Conservation (phyloP, 331 rosid genomes). For the Acacia concinna region DNA sequence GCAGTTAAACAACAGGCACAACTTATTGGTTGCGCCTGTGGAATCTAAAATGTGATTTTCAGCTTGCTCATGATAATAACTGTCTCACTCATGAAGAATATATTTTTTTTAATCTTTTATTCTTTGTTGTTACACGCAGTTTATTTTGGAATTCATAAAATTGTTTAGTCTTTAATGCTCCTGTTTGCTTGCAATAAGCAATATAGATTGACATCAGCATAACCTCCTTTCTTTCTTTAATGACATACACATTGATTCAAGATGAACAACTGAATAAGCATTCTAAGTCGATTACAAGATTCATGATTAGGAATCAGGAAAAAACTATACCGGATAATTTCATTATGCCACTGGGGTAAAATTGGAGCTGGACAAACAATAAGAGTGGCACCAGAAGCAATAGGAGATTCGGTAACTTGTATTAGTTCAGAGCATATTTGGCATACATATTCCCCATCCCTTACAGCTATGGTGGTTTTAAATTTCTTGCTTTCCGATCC, state of each 20-base stretch:
- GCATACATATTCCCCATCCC: slow-evolving; percentile 77
- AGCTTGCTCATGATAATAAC: not conserved
- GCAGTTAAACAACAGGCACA: not conserved
- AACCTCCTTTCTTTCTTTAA: not conserved
- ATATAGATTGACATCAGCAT: not conserved
- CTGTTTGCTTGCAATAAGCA: slow-evolving; percentile 3
- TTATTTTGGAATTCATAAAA: not conserved
- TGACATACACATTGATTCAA: not conserved
- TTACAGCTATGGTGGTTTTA: slow-evolving; percentile 51
- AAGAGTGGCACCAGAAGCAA: slow-evolving; percentile 90
- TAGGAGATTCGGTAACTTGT: slow-evolving; percentile 77
- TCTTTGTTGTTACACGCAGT: not conserved
- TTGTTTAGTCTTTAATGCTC: not conserved
- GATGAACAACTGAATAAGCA: not conserved
- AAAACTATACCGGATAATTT: slow-evolving; percentile 68
- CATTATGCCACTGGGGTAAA: slow-evolving; percentile 89
- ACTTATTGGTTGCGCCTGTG: not conserved
- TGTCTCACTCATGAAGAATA: not conserved
- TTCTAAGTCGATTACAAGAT: slow-evolving; percentile 17
- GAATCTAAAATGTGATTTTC: not conserved
- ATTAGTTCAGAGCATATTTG: slow-evolving; percentile 78
- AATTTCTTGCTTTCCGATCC: slow-evolving; percentile 52
- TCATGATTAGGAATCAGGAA: slow-evolving; percentile 11
- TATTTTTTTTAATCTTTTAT: not conserved
- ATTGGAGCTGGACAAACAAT: slow-evolving; percentile 94